Base-by-base conservation (phyloP, 129 eudicot genomes). In the Tagetes patula region DNA sequence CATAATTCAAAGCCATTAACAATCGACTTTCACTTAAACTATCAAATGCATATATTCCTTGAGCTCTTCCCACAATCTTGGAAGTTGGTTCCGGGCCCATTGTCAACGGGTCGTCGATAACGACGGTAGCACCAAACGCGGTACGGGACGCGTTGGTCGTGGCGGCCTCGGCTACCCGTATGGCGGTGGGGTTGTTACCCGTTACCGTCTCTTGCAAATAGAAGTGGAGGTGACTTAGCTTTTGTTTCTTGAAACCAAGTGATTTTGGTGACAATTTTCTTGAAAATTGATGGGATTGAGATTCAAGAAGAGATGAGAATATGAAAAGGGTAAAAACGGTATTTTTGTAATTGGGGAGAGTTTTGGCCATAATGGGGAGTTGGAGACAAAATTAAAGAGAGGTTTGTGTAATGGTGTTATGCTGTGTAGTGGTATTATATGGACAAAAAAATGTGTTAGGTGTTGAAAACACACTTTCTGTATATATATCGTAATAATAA, bases 61-160 rank as follows among this genome's bases (percentile, higher is more conserved):
- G 88, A 3, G 85, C 88, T 39, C 82, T 53, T 11, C 85, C 88
- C 37, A 84, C 75, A 3, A 76, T 38, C 77, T 78, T 81, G 42
- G 85, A 84, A 8, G 56, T 70, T 20, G 40, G 67, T 10, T 84
- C 83, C 0, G 88, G 85, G 0, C 80, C 80, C 6, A 73, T 79
- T 0, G 88, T 84, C 55, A 84, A 10, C 2, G 83, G 85, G 58
- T 84, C 81, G 30, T 84, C 88, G 8, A 84, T 81, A 50, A 84
- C 66, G 30, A 64, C 53, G 2, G 39, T 7, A 1, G 70, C 39
- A 45, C 88, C 88, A 31, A 84, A 84, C 5, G 6, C 11, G 1
- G 81, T 66, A 2, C 41, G 33, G 9, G 88, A 81, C 8, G 59
- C 69, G 69, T 49, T 73, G 33, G 88, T 69, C 3, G 30, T 33